Evolutionary conservation across 2,329 filamentous ascomycete species (phyloP), one percentile per base, ranked within the genome.

Genomic region (Stachybotrys chlorohalonatus): DNA sequence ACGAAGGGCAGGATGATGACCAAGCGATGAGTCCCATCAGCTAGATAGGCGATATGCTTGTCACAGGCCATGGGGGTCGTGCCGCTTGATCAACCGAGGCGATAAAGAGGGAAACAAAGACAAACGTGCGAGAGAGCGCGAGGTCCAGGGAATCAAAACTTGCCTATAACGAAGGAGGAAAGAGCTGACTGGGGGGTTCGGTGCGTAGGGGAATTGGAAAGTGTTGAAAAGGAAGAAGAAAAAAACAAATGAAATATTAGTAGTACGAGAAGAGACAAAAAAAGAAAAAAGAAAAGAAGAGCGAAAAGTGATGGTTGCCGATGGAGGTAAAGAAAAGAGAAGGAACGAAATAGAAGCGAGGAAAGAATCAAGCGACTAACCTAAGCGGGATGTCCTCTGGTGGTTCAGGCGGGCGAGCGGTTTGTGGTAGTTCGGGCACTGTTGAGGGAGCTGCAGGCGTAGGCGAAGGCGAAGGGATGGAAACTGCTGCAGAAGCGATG

Each of bases 271-370:
- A 39, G 49, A 51, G 47, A 54, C 45, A 51, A 47, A 50, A 46
- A 16, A 47, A 46, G 45, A 58, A 53, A 56, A 53, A 32, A 52
- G 56, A 51, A 57, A 56, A 60, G 45, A 47, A 53, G 24, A 51
- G 50, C 54, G 51, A 47, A 24, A 48, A 51, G 51, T 42, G 45
- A 52, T 24, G 24, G 55, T 42, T 42, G 36, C 9, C 36, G 36
- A 42, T 9, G 13, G 46, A 47, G 46, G 15, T 47, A 9, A 17
- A 17, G 47, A n/a, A 15, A 42, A 52, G 39, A 17, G 46, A n/a
- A 24, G 46, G 46, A 24, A 24, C 11, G 15, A 13, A 24, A 16
- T 5, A 47, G 8, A 13, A 47, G 17, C 8, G 9, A 16, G 17
- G 16, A 47, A 8, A 13, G 46, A 24, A 47, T 24, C 46, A 47